Conservation (phyloP, 192 early-diverging fungal genomes). For the Entomortierella parvispora region DNA sequence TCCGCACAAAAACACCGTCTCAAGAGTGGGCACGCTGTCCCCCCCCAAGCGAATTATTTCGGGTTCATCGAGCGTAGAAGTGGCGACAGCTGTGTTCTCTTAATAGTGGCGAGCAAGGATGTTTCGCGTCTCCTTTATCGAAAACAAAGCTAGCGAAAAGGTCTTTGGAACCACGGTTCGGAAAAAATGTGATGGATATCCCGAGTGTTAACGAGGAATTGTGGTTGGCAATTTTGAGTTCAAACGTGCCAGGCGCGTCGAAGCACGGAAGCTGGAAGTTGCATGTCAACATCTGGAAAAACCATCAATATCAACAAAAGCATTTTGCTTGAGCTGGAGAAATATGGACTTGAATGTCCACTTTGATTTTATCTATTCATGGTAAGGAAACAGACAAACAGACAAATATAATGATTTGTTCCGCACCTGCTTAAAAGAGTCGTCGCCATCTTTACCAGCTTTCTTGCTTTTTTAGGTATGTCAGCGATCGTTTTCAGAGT, state of each 20-base stretch:
- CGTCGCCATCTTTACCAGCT: not conserved
- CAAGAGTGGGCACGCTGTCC: no score
- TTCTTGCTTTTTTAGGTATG: constrained; percentile 6
- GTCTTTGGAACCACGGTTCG: constrained; percentile 10
- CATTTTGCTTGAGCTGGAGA: constrained; percentile 15
- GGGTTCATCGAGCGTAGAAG: no score
- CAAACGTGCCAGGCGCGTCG: constrained; percentile 1
- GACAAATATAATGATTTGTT: not conserved
- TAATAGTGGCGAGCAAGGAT: constrained; percentile 61
- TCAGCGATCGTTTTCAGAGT: constrained; percentile 12
- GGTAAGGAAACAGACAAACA: not conserved
- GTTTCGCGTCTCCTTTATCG: constrained; percentile 15
- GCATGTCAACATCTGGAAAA: constrained; percentile 13
- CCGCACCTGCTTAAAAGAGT: no score
- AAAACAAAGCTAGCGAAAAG: constrained; percentile 24
- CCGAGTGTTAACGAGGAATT: constrained; percentile 6
- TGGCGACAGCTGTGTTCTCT: no score
- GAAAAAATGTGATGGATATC: constrained; percentile 18
- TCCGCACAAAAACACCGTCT: no score
- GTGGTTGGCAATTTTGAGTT: constrained; percentile 14
- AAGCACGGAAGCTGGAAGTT: constrained; percentile 9
- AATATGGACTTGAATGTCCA: constrained; percentile 10
- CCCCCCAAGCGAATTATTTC: no score
- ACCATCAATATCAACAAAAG: constrained; percentile 20
- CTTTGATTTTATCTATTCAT: constrained; percentile 12